Base-by-base conservation (phyloP, 2,329 filamentous ascomycete genomes). In the Botrytis pseudocinerea region DNA sequence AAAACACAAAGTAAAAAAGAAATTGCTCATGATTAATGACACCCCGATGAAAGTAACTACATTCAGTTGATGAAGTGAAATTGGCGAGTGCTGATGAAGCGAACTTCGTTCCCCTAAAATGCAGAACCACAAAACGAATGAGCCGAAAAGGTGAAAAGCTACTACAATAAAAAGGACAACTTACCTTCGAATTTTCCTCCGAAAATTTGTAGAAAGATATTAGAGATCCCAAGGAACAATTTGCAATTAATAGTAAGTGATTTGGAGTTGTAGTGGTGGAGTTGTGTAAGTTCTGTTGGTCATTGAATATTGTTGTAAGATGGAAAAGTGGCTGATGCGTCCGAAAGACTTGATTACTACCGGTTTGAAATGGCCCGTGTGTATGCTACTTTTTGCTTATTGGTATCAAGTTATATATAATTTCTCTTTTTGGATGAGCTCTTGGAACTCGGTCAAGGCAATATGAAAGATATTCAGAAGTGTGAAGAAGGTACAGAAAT, bases 71-170 rank as follows among this genome's bases (percentile, higher is more conserved):
- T 69, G 62, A 68, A 68, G 63, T 35, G 18, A 68, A 59, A 22
- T 48, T 61, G 48, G 22, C 12, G 65, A 44, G 65, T 42, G 48
- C 48, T 69, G 65, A 69, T 32, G 62, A 72, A 72, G 70, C 46
- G 63, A 68, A 42, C 42, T 16, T 51, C 25, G 40, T 32, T 40
- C 51, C 70, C 62, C 62, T 40, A 28, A 40, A 44, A 22, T 46
- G 14, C 38, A 68, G 48, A 44, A 60, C 35, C 32, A 12, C 32
- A 22, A 63, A 59, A 20, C 66, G 18, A 20, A 59, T 38, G 64
- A 38, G 22, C 22, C 16, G 22, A 48, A 61, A 72, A 72, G 63
- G 51, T 68, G 63, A 72, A 48, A 54, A n/a, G 14, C 28, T 70
- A 61, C 40, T 38, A 42, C 9, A 54, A 57, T 40, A 42, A 42